A percentile compares a stretch with the other conserved stretches of the same genome.
Evolutionary conservation across 2,329 filamentous ascomycete genomes (phyloP).

Genomic region (Blumeria hordei): DNA sequence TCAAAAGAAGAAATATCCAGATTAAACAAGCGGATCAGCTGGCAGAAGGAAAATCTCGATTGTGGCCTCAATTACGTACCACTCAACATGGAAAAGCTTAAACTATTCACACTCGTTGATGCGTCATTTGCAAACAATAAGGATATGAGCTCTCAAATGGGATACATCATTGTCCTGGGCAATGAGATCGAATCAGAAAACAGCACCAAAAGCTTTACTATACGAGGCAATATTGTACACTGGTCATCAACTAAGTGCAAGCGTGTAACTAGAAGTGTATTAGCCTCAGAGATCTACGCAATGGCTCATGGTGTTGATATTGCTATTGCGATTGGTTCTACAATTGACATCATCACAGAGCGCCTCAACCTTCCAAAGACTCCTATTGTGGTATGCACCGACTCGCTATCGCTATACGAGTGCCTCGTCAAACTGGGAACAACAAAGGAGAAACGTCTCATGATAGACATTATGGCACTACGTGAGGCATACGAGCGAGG

Average conservation of each 20-base stretch:
- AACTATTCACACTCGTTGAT: not conserved
- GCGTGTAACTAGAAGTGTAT: too few relatives aligned
- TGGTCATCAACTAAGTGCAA: too few relatives aligned
- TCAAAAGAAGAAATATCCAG: too few relatives aligned
- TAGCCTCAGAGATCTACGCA: too few relatives aligned
- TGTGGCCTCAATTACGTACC: not conserved
- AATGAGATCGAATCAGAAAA: too few relatives aligned
- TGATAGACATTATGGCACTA: slow-evolving; percentile 2
- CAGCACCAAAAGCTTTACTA: too few relatives aligned
- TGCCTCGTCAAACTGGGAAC: slow-evolving; percentile 3
- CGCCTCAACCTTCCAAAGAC: not conserved
- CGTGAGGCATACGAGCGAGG: slow-evolving; percentile 1
- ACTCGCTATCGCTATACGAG: slow-evolving; percentile 1
- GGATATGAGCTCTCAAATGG: not conserved
- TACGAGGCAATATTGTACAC: too few relatives aligned
- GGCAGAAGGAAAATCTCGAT: not conserved
- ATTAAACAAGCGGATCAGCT: too few relatives aligned
- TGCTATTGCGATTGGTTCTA: not conserved
- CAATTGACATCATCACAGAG: not conserved
- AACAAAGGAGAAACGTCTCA: slow-evolving; percentile 3
- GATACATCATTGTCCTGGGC: too few relatives aligned
- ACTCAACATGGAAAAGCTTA: not conserved
- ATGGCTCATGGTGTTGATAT: too few relatives aligned
- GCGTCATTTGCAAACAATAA: not conserved
- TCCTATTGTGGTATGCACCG: slow-evolving; percentile 2